Percentiles rank a stretch among this genome's conserved stretches.
phyloP scores from a whole-genome alignment of 495 filamentous ascomycete species.

The Aspergillus funiculosus region DNA sequence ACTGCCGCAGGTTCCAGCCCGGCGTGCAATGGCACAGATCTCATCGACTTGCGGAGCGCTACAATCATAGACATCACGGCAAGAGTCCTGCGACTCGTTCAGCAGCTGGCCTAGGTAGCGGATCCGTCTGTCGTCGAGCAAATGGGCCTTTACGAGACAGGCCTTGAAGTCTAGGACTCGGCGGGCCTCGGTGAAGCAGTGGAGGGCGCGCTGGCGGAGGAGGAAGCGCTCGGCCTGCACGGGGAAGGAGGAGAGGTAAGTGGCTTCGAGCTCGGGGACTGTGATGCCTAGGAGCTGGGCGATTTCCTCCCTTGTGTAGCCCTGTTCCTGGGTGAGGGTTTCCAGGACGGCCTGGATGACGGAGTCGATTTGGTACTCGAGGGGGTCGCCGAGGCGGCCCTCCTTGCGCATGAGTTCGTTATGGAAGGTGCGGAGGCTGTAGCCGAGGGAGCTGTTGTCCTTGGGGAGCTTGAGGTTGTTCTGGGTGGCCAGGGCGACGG shows the following conservation, averaged over 20 bases:
- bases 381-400: conserved; percentile 47
- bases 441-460: conserved; percentile 78
- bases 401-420: conserved; percentile 66
- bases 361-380: conserved; percentile 62
- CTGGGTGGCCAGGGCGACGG: conserved; percentile 62
- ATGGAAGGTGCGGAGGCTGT: conserved; percentile 81
- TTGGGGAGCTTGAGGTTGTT: conserved; percentile 60
- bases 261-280: conserved; percentile 61
- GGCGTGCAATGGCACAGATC: conserved; percentile 71
- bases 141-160: conserved; percentile 52
- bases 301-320: conserved; percentile 86
- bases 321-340: conserved; percentile 64
- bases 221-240: conserved; percentile 84
- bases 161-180: conserved; percentile 78
- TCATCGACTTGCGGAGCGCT: conserved; percentile 84
- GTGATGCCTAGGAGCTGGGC: conserved; percentile 63
- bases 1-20: conserved; percentile 75
- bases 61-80: conserved; percentile 80
- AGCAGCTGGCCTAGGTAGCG: conserved; percentile 71
- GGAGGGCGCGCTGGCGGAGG: conserved; percentile 76
- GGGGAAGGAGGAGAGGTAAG: conserved; percentile 78
- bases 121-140: conserved; percentile 57
- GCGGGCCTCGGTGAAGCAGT: conserved; percentile 85
- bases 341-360: conserved; percentile 59
- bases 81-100: conserved; percentile 84